These are phyloP conservation scores for Tilletia indica DNA, from an alignment of 1,284 basidiomycete species.

Conservation along the genomic window DNA sequence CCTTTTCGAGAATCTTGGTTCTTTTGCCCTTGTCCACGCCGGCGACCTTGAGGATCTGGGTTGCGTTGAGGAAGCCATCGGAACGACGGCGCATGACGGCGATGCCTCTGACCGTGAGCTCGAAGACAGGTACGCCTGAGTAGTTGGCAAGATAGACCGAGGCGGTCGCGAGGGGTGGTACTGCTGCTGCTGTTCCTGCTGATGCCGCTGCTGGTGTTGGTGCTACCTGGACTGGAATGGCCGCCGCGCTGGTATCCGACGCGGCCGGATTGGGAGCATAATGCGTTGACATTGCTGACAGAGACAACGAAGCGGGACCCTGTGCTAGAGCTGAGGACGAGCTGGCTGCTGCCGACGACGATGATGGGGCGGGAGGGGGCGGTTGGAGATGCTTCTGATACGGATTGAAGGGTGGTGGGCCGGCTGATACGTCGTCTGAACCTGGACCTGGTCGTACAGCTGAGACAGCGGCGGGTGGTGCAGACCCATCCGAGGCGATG, in stretches of 20 bases:
- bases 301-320: not conserved
- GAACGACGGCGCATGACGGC: slow-evolving; percentile 94
- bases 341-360: not conserved
- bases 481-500: not conserved
- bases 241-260: not conserved
- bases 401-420: not conserved
- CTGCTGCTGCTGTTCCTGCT: not conserved
- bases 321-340: not conserved
- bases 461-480: not conserved
- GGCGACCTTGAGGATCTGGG: slow-evolving; percentile 97
- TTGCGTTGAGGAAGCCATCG: slow-evolving; percentile 91
- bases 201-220: not conserved
- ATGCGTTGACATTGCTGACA: not conserved
- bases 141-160: slow-evolving; percentile 56
- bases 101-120: slow-evolving; percentile 77
- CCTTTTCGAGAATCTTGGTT: slow-evolving; percentile 97
- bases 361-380: not conserved
- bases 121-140: slow-evolving; percentile 59
- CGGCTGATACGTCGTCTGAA: not conserved
- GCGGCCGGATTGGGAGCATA: slow-evolving; percentile 1
- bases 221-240: not conserved
- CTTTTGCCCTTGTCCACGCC: slow-evolving; percentile 94
- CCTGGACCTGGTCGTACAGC: not conserved
- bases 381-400: slow-evolving; percentile 13
- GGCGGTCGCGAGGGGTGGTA: not conserved